A percentile compares a stretch with the other conserved stretches of the same genome.
Evolutionary conservation across 768 basidiomycete species (phyloP).

Genomic region (Tubosaeta sp.): DNA sequence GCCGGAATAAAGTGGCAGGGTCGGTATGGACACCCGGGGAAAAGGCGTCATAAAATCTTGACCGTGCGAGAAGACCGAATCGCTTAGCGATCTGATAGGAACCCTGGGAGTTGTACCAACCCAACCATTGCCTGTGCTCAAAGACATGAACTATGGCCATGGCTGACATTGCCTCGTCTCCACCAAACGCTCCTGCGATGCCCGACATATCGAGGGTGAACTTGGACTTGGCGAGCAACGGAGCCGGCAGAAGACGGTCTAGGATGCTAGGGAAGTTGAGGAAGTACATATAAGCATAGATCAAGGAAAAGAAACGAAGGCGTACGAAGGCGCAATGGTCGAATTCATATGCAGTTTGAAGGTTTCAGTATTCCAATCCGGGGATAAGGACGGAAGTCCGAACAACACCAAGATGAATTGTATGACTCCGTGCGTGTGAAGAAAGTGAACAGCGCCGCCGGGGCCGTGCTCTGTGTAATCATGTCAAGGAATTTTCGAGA

Average conservation of each 20-base stretch:
- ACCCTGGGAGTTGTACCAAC: constrained; percentile 38
- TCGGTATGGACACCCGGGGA: constrained; percentile 32
- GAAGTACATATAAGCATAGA: constrained; percentile 22
- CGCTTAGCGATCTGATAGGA: constrained; percentile 33
- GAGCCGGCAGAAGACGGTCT: constrained; percentile 10
- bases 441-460: too few relatives aligned
- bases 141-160: constrained; percentile 36
- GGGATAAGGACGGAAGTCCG: too few relatives aligned
- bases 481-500: too few relatives aligned
- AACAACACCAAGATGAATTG: too few relatives aligned
- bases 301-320: neutral
- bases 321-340: constrained; percentile 9
- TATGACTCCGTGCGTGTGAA: too few relatives aligned
- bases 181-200: constrained; percentile 36
- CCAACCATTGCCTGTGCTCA: constrained; percentile 30
- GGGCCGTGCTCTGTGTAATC: too few relatives aligned
- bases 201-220: constrained; percentile 31
- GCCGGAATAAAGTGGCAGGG: constrained; percentile 30
- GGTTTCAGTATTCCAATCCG: too few relatives aligned
- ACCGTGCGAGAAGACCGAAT: constrained; percentile 30
- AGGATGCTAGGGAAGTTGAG: constrained; percentile 14
- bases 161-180: constrained; percentile 37
- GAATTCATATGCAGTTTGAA: too few relatives aligned
- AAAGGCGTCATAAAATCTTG: constrained; percentile 32
- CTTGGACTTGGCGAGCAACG: constrained; percentile 15